These are phyloP conservation scores for Colletotrichum noveboracense DNA, from an alignment of 2,329 filamentous ascomycete species.

Conservation along the genomic window DNA sequence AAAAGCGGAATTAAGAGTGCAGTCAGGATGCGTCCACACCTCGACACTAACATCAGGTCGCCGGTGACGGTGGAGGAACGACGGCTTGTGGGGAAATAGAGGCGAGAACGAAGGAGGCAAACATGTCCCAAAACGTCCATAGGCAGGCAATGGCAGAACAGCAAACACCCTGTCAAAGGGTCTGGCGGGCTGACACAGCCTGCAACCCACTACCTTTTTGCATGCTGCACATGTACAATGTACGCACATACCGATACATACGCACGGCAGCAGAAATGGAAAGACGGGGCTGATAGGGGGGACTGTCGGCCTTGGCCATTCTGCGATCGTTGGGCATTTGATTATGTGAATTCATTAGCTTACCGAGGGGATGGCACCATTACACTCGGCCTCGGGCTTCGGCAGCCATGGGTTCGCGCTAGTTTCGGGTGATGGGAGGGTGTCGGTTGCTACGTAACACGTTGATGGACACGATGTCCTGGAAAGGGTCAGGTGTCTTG, in stretches of 20 bases:
- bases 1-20: not conserved
- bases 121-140: not conserved
- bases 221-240: not conserved
- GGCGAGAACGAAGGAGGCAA: not conserved
- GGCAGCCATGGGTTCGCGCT: not conserved
- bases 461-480: not conserved
- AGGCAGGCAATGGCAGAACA: not conserved
- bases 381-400: not conserved
- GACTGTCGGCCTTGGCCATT: not conserved
- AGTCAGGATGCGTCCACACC: not conserved
- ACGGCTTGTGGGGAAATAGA: not conserved
- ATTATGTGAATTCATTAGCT: conserved; percentile 1
- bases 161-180: not conserved
- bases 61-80: not conserved
- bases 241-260: not conserved
- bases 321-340: not conserved
- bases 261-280: not conserved
- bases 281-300: not conserved
- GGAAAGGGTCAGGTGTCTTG: not conserved
- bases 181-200: not conserved
- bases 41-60: not conserved
- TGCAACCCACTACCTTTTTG: not conserved
- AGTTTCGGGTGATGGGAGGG: not conserved
- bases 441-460: not conserved
- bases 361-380: conserved; percentile 1